Percentiles rank a stretch among this genome's conserved stretches.
Evolutionary conservation across 768 basidiomycete species (phyloP).

Genomic region (Psilocybe tampanensis): DNA sequence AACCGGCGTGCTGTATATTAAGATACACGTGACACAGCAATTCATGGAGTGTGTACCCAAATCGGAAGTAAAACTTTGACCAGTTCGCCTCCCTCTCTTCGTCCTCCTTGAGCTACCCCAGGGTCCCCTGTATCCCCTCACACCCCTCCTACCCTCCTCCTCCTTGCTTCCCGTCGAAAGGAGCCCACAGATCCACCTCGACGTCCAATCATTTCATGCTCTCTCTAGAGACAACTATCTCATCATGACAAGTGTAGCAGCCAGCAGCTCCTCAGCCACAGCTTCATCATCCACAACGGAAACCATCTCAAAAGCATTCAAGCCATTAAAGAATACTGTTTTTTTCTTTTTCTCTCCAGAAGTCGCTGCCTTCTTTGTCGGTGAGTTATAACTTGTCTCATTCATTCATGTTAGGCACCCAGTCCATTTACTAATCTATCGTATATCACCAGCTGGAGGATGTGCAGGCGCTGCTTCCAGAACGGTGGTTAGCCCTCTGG

Average conservation of each 20-base stretch:
- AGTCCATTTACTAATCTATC: conserved; percentile 12
- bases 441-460: conserved; percentile 44
- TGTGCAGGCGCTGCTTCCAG: conserved; percentile 72
- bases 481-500: conserved; percentile 91
- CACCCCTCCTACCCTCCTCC: neutral
- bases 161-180: neutral
- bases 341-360: conserved; percentile 23
- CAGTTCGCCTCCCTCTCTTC: conserved; percentile 16
- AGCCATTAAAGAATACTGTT: conserved; percentile 4
- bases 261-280: conserved; percentile 14
- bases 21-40: neutral
- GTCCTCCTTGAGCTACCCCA: neutral
- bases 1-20: neutral
- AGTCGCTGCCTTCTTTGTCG: conserved; percentile 28
- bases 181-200: neutral
- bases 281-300: conserved; percentile 12
- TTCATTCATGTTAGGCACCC: neutral
- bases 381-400: conserved; percentile 11
- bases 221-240: conserved; percentile 11
- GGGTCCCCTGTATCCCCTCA: neutral
- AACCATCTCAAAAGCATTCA: neutral
- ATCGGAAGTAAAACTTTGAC: conserved; percentile 20
- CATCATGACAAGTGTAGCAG: conserved; percentile 19
- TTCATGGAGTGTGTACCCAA: conserved; percentile 4
- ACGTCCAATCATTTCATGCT: conserved; percentile 20